Evolutionary conservation across 106 monocot genomes (phyloP).

Genomic region (Platanthera guangdongensis): DNA sequence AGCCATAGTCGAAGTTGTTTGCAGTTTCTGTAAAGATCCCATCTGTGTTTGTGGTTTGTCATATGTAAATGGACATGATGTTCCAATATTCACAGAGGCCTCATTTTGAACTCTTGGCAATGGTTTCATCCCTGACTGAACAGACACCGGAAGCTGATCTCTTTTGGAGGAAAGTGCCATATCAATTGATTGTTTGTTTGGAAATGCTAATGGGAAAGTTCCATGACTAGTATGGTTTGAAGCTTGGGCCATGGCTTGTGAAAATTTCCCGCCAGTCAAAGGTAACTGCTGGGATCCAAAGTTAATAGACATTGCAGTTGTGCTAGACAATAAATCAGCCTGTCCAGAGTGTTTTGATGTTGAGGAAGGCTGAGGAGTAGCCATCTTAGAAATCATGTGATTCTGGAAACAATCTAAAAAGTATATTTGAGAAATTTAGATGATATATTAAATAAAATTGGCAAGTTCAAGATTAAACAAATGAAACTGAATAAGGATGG

Average conservation of each 20-base stretch:
- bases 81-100: constrained; percentile 12
- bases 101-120: constrained; percentile 10
- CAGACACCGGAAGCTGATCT: constrained; percentile 9
- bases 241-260: constrained; percentile 14
- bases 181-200: constrained; percentile 21
- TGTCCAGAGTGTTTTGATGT: constrained; percentile 29
- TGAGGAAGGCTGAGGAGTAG: constrained; percentile 19
- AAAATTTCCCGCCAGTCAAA: constrained; percentile 8
- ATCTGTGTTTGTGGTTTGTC: constrained; percentile 28
- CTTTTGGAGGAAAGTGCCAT: constrained; percentile 11
- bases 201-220: constrained; percentile 22
- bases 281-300: constrained; percentile 21
- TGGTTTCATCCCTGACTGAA: not conserved
- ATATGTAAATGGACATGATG: constrained; percentile 12
- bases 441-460: not conserved
- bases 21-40: constrained; percentile 32
- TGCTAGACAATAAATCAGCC: constrained; percentile 20
- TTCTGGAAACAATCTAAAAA: not conserved
- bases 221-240: constrained; percentile 6
- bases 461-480: not conserved
- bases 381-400: constrained; percentile 14
- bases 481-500: not conserved
- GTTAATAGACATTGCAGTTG: constrained; percentile 23
- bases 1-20: constrained; percentile 5
- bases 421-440: not conserved